Percentiles rank a stretch among this genome's conserved stretches.
phyloP scores from a whole-genome alignment of 768 basidiomycete species.

The Xerocomellus dryophilus region DNA sequence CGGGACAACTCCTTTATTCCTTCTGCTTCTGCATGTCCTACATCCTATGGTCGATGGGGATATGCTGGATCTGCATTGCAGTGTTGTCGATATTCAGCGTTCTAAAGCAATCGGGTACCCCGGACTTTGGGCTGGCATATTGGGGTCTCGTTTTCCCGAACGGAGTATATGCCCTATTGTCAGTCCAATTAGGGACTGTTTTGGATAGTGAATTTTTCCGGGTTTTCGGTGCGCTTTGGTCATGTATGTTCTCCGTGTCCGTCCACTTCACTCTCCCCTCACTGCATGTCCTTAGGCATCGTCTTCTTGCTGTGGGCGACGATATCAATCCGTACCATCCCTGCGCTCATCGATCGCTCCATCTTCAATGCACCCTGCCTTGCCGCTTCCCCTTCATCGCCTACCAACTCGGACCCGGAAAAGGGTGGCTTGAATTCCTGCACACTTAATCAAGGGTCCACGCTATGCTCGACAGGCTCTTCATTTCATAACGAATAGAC shows the following conservation, averaged over 20 bases:
- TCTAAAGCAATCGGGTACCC: constrained; percentile 24
- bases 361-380: constrained; percentile 48
- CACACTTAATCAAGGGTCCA: neutral
- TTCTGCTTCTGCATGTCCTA: constrained; percentile 46
- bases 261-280: neutral
- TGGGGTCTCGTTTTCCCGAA: constrained; percentile 60
- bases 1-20: constrained; percentile 43
- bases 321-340: constrained; percentile 42
- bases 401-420: constrained; percentile 10
- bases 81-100: constrained; percentile 39
- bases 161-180: constrained; percentile 49
- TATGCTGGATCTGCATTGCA: constrained; percentile 49
- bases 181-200: constrained; percentile 46
- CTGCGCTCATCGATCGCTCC: constrained; percentile 43
- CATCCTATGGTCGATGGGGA: constrained; percentile 53
- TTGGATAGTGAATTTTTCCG: constrained; percentile 51
- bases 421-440: neutral
- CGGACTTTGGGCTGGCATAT: constrained; percentile 46
- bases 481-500: neutral
- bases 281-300: constrained; percentile 29
- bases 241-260: constrained; percentile 34
- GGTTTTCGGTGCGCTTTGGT: constrained; percentile 53
- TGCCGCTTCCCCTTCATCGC: constrained; percentile 15
- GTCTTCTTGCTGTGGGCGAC: constrained; percentile 43
- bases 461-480: neutral